These are phyloP conservation scores for Fusarium guadeloupense DNA, from an alignment of 2,329 filamentous ascomycete species.

Conservation along the genomic window DNA sequence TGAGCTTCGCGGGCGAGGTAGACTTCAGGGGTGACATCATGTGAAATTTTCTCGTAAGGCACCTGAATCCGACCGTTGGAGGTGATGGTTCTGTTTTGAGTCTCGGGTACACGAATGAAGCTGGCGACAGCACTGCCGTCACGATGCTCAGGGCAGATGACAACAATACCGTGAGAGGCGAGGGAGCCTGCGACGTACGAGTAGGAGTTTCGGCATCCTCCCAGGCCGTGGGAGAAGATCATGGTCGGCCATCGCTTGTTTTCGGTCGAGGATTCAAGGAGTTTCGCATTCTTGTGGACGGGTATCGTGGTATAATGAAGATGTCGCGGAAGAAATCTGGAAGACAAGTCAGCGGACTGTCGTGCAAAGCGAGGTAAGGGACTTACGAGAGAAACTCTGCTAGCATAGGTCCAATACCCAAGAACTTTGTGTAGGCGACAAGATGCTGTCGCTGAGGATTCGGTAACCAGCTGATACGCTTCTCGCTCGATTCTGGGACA, in stretches of 20 bases:
- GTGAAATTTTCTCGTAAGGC: slow-evolving; percentile 64
- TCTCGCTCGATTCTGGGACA: slow-evolving; percentile 59
- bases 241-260: slow-evolving; percentile 77
- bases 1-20: slow-evolving; percentile 75
- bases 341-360: neutral
- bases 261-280: slow-evolving; percentile 61
- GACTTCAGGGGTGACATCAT: slow-evolving; percentile 71
- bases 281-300: slow-evolving; percentile 73
- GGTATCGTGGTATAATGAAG: slow-evolving; percentile 79
- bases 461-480: slow-evolving; percentile 79
- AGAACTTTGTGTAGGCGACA: slow-evolving; percentile 78
- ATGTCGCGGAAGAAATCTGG: slow-evolving; percentile 73
- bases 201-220: slow-evolving; percentile 83
- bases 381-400: slow-evolving; percentile 69
- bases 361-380: too few species aligned
- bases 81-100: slow-evolving; percentile 48
- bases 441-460: slow-evolving; percentile 78
- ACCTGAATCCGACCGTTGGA: slow-evolving; percentile 47
- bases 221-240: slow-evolving; percentile 87
- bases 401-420: slow-evolving; percentile 69
- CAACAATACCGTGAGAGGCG: slow-evolving; percentile 82
- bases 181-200: slow-evolving; percentile 83
- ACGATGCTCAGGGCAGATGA: slow-evolving; percentile 83
- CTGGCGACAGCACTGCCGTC: slow-evolving; percentile 83
- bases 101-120: slow-evolving; percentile 70